These are phyloP conservation scores for Rhizoctonia solani DNA, from an alignment of 1,284 basidiomycete genomes.

Conservation along the genomic window DNA sequence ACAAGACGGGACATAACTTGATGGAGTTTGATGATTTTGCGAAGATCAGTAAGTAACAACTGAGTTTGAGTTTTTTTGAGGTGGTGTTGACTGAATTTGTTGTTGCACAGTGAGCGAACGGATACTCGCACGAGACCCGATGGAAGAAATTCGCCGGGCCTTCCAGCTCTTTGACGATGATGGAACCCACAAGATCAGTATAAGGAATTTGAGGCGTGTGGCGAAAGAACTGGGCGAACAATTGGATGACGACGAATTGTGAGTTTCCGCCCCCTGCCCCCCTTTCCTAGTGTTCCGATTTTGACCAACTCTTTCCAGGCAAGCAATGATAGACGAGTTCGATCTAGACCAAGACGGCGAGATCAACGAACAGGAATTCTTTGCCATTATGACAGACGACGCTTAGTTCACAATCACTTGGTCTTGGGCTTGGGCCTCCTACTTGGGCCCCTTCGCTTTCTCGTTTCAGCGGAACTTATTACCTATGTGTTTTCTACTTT, in stretches of 20 bases:
- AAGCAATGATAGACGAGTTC: slow-evolving; percentile 99
- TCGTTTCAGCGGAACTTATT: neutral
- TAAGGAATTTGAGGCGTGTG: slow-evolving; percentile 89
- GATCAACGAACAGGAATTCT: slow-evolving; percentile 90
- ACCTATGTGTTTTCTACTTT: neutral
- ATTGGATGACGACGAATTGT: slow-evolving; percentile 97
- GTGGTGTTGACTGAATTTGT: neutral
- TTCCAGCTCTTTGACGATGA: slow-evolving; percentile 98
- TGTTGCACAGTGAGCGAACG: slow-evolving; percentile 92
- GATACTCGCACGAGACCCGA: slow-evolving; percentile 91
- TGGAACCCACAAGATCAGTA: slow-evolving; percentile 89
- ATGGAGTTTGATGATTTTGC: slow-evolving; percentile 96
- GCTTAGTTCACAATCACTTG: slow-evolving; percentile 49
- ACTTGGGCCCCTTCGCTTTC: no score
- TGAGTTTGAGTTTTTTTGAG: neutral
- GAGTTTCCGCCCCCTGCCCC: slow-evolving; percentile 48
- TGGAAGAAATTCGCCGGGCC: slow-evolving; percentile 94
- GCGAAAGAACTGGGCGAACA: slow-evolving; percentile 97
- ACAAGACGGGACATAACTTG: slow-evolving; percentile 85
- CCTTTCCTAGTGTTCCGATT: neutral
- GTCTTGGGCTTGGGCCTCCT: neutral
- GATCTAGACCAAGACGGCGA: slow-evolving; percentile 98
- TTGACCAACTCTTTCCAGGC: slow-evolving; percentile 54
- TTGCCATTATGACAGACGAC: slow-evolving; percentile 97
- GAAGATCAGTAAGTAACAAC: slow-evolving; percentile 90